phyloP scores from a whole-genome alignment of 305 asterid species.

The Fraxinus ornus region DNA sequence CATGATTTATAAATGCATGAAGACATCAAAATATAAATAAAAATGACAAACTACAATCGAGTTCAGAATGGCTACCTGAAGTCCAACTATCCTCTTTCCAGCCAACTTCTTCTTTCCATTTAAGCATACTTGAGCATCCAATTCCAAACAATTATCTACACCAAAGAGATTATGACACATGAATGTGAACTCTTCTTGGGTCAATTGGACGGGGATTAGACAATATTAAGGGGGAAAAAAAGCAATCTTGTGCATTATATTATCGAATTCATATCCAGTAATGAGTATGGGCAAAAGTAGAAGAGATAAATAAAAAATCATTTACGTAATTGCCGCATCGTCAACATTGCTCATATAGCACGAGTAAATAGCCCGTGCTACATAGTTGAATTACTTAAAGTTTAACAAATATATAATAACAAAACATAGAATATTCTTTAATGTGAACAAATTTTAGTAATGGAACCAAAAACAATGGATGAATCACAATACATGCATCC shows the following conservation, averaged over 20 bases:
- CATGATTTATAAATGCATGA: not conserved
- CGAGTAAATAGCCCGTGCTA: not conserved
- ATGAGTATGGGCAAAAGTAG: no score
- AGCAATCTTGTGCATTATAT: not conserved
- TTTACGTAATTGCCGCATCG: no score
- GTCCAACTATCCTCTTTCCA: constrained; percentile 71
- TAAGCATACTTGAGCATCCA: constrained; percentile 57
- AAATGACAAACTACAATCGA: not conserved
- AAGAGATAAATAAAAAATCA: no score
- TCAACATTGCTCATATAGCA: no score
- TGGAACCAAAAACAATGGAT: not conserved
- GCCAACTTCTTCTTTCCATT: constrained; percentile 64
- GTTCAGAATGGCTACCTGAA: constrained; percentile 46
- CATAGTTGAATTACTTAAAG: not conserved
- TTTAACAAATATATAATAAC: no score
- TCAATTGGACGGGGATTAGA: not conserved
- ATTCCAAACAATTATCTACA: constrained; percentile 55
- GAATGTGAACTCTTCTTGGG: not conserved
- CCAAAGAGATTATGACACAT: not conserved
- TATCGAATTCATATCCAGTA: no score
- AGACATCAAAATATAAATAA: not conserved
- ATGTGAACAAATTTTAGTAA: not conserved
- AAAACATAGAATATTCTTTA: not conserved
- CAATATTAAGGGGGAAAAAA: not conserved
- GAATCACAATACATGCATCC: not conserved